Base-by-base conservation (phyloP, 2,329 filamentous ascomycete species). In the Juglanconis oblonga region DNA sequence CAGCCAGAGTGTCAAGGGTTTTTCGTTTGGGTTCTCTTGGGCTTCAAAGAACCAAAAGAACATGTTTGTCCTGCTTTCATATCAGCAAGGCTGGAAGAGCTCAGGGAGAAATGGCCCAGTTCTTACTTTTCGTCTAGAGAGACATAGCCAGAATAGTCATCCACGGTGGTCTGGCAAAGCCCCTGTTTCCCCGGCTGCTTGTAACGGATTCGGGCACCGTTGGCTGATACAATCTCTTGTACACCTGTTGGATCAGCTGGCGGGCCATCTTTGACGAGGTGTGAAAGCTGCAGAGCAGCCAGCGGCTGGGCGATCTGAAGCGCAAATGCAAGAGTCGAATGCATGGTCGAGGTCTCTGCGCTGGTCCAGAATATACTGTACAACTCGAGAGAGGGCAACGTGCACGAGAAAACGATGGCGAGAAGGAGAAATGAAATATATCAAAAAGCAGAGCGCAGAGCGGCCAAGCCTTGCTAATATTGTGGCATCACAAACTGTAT, bases 11-110 rank as follows among this genome's bases (percentile, higher is more conserved):
- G 54, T 71, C 10, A 56, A 14, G 9, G 54, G 54, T 13, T 42
- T 45, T 36, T 42, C 45, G 13, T 50, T 45, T 10, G 54, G 54
- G 10, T 17, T 49, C n/a, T 56, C 45, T 24, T 33, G 13, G 5
- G 54, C 54, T 29, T 56, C 54, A 36, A 56, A 56, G 69, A 69
- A 52, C 50, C 50, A 52, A n/a, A 52, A 52, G 32, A 52, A 52
- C 36, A 40, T 52, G 50, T 52, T 36, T 8, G 50, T 49, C 24
- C 45, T 49, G 45, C 4, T 10, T 29, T 29, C 29, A 32, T 2
- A 31, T 49, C 14, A 49, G 3, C 29, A 10, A 29, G 24, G 45
- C 29, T n/a, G 2, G 8, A 44, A 14, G 11, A 7, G 17, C 8
- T 13, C 7, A 29, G 45, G 17, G 24, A 14, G 29, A n/a, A 29